Conservation (phyloP, 2,329 filamentous ascomycete species). For the Diaporthe sp. region DNA sequence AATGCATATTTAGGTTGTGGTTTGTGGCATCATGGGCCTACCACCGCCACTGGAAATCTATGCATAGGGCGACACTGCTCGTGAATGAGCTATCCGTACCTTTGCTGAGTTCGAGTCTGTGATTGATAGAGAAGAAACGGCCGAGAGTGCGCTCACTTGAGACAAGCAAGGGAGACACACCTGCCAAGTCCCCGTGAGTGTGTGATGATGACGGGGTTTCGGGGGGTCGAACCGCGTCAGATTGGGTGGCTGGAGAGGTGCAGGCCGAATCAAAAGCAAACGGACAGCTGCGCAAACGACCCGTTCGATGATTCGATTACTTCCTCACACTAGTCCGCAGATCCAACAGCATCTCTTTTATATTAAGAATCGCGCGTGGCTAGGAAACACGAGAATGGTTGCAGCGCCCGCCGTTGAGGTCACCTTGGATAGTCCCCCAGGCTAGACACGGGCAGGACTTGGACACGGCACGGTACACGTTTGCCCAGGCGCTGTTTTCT, state of each 20-base stretch:
- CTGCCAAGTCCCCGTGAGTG: constrained; percentile 37
- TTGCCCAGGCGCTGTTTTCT: neutral
- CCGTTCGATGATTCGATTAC: constrained; percentile 44
- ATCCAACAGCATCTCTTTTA: constrained; percentile 46
- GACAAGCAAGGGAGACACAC: constrained; percentile 37
- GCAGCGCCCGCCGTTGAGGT: constrained; percentile 26
- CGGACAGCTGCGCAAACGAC: constrained; percentile 58
- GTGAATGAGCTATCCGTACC: constrained; percentile 2
- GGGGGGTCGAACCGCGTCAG: constrained; percentile 41
- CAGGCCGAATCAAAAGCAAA: constrained; percentile 50
- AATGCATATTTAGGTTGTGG: neutral
- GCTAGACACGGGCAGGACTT: constrained; percentile 16
- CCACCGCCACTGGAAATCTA: neutral
- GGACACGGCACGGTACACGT: constrained; percentile 14
- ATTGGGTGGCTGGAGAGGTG: constrained; percentile 47
- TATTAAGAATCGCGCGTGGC: constrained; percentile 48
- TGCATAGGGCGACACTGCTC: constrained; percentile 10
- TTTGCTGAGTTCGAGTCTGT: constrained; percentile 16
- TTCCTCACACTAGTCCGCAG: constrained; percentile 43
- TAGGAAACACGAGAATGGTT: constrained; percentile 46
- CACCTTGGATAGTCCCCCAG: constrained; percentile 14
- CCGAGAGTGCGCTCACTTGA: constrained; percentile 36
- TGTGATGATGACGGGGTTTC: constrained; percentile 33
- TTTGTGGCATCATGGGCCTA: neutral
- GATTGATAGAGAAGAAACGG: constrained; percentile 35